Evolutionary conservation across 345 rosid species (phyloP).

Genomic region (Conringia planisiliqua): DNA sequence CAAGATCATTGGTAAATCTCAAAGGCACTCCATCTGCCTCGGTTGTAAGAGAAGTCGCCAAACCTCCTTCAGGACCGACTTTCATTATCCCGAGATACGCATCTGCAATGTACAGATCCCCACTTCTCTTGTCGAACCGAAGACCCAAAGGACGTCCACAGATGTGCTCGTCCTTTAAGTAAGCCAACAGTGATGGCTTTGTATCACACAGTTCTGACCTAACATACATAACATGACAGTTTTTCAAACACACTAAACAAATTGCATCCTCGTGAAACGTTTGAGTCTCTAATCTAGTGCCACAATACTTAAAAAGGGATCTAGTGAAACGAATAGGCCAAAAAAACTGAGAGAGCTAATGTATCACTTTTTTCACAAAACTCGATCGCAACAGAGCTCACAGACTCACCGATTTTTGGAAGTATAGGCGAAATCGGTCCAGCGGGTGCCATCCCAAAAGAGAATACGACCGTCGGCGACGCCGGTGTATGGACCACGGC

Average conservation of each 20-base stretch:
- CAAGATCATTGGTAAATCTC: slow-evolving; percentile 85
- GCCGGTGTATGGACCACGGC: slow-evolving; percentile 37
- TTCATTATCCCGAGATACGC: slow-evolving; percentile 89
- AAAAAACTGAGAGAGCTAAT: background rate
- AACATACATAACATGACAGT: slow-evolving; percentile 11
- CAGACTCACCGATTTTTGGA: slow-evolving; percentile 34
- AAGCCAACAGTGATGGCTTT: slow-evolving; percentile 51
- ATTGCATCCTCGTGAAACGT: no score
- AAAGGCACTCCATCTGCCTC: slow-evolving; percentile 85
- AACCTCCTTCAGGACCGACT: slow-evolving; percentile 85
- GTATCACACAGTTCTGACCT: slow-evolving; percentile 69
- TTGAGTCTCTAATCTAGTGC: no score
- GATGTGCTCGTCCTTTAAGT: slow-evolving; percentile 75
- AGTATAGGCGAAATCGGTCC: slow-evolving; percentile 26
- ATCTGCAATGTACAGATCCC: slow-evolving; percentile 88
- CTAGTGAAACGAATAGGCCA: background rate
- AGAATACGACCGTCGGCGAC: slow-evolving; percentile 36
- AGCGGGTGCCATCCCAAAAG: slow-evolving; percentile 30
- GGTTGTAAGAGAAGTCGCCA: slow-evolving; percentile 64
- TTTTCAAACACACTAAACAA: background rate
- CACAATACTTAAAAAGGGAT: background rate
- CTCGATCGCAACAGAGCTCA: background rate
- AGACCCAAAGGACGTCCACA: slow-evolving; percentile 96
- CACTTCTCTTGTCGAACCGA: slow-evolving; percentile 68
- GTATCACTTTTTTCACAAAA: background rate